Evolutionary conservation across 2,329 filamentous ascomycete species (phyloP).

Genomic region (Elsinoe batatas): DNA sequence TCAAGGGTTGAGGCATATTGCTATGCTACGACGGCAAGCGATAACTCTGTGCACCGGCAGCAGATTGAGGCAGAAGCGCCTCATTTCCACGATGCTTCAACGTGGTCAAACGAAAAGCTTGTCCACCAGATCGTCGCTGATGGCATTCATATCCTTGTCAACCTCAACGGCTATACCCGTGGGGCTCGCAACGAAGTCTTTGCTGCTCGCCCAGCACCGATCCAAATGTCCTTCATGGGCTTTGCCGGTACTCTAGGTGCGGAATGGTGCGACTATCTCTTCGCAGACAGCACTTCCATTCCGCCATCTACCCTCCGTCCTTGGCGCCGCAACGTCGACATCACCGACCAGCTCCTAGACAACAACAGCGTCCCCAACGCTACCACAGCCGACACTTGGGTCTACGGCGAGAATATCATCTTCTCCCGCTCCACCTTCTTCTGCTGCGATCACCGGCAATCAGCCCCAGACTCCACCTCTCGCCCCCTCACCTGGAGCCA

Average conservation of each 20-base stretch:
- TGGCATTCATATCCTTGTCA: slow-evolving; percentile 87
- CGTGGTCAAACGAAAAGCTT: slow-evolving; percentile 74
- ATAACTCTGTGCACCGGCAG: slow-evolving; percentile 76
- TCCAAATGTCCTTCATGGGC: slow-evolving; percentile 99
- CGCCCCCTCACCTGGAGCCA: slow-evolving; percentile 66
- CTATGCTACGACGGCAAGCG: slow-evolving; percentile 88
- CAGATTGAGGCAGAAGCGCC: slow-evolving; percentile 92
- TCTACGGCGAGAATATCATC: slow-evolving; percentile 94
- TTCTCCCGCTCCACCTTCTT: slow-evolving; percentile 95
- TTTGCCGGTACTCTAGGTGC: slow-evolving; percentile 93
- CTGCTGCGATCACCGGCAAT: slow-evolving; percentile 93
- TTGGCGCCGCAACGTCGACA: slow-evolving; percentile 60
- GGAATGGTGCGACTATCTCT: slow-evolving; percentile 96
- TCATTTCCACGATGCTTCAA: slow-evolving; percentile 78
- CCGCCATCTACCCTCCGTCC: slow-evolving; percentile 73
- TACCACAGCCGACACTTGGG: slow-evolving; percentile 57
- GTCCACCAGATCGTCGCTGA: slow-evolving; percentile 80
- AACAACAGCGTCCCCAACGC: slow-evolving; percentile 57
- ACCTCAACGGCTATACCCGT: slow-evolving; percentile 95
- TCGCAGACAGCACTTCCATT: slow-evolving; percentile 81
- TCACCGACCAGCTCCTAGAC: slow-evolving; percentile 57
- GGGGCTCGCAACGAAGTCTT: slow-evolving; percentile 97
- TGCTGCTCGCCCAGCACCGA: slow-evolving; percentile 82
- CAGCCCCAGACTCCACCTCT: slow-evolving; percentile 62
- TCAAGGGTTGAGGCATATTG: slow-evolving; percentile 73